These are phyloP conservation scores for Novymonas esmeraldas DNA, from an alignment of 208 protist genomes.

Conservation along the genomic window DNA sequence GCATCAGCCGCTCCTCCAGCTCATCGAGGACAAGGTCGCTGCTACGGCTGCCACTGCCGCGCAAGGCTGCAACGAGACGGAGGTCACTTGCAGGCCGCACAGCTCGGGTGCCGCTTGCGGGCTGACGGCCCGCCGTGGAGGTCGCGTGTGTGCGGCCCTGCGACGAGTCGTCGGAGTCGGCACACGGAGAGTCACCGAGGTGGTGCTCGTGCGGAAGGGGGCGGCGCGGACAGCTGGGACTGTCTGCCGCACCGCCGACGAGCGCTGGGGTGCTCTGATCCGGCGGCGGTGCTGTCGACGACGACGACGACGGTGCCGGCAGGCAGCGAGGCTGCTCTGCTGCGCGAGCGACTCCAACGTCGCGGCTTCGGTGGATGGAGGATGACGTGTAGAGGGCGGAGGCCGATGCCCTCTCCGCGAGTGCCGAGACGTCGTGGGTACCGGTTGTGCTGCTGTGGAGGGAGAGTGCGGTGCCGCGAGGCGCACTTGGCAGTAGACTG, in stretches of 20 bases:
- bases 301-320: not conserved
- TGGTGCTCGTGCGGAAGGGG: conserved; percentile 29
- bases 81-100: not conserved
- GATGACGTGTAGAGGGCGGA: too few species aligned
- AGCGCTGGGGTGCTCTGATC: not conserved
- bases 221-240: conserved; percentile 23
- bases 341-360: too few species aligned
- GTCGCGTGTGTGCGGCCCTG: not conserved
- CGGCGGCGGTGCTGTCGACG: not conserved
- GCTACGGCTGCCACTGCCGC: not conserved
- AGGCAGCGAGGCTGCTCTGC: too few species aligned
- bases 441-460: not conserved
- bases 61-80: not conserved
- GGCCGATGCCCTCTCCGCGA: not conserved
- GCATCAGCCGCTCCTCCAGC: conserved; percentile 25
- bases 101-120: not conserved
- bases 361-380: too few species aligned
- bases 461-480: not conserved
- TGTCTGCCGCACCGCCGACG: conserved; percentile 25
- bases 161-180: conserved; percentile 3
- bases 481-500: conserved; percentile 12
- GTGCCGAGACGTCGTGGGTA: not conserved
- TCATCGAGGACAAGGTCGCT: conserved; percentile 5
- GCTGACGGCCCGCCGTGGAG: not conserved
- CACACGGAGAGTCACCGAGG: conserved; percentile 14